phyloP scores from a whole-genome alignment of 2,329 filamentous ascomycete genomes.

The Trichoderma hamatum region DNA sequence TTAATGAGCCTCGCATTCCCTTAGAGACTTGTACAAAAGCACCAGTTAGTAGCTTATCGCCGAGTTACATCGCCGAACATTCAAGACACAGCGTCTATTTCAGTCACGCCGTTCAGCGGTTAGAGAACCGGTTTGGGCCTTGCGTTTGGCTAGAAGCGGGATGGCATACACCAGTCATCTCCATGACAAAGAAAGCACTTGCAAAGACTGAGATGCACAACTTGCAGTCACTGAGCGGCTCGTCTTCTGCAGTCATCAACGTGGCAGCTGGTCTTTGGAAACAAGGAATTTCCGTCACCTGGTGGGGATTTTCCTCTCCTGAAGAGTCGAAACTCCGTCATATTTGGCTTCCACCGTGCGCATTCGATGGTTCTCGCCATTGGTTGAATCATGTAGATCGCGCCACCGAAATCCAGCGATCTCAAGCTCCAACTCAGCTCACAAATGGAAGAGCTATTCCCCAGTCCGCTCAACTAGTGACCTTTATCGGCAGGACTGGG shows the following conservation, averaged over 20 bases:
- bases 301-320: constrained; percentile 30
- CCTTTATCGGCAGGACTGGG: neutral
- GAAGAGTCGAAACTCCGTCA: constrained; percentile 21
- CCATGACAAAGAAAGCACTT: constrained; percentile 40
- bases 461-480: neutral
- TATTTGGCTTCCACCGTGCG: constrained; percentile 31
- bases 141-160: constrained; percentile 42
- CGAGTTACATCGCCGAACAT: constrained; percentile 35
- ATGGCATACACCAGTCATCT: constrained; percentile 38
- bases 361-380: constrained; percentile 28
- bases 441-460: neutral
- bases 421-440: neutral
- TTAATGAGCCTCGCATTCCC: constrained; percentile 20
- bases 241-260: neutral
- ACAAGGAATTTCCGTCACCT: constrained; percentile 24
- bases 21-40: constrained; percentile 28
- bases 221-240: neutral
- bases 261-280: constrained; percentile 26
- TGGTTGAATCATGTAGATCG: constrained; percentile 31
- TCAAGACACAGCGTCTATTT: constrained; percentile 42
- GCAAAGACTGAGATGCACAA: neutral
- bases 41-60: neutral
- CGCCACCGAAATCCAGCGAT: constrained; percentile 15
- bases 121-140: constrained; percentile 31
- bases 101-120: constrained; percentile 35